phyloP scores from a whole-genome alignment of 176 grass and related monocot genomes.

The Eragrostis nindensis region DNA sequence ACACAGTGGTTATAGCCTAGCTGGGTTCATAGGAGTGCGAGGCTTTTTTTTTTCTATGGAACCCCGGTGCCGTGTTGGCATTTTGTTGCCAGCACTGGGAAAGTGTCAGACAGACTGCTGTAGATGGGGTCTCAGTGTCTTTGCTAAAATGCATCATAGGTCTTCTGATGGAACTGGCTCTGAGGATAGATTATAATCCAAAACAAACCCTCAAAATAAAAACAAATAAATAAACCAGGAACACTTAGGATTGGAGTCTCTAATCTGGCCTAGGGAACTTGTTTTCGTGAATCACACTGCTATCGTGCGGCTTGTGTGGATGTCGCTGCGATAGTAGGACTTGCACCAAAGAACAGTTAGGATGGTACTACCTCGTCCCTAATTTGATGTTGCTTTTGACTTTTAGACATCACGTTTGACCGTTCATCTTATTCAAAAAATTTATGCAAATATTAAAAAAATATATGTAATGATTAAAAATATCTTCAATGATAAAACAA shows the following conservation, averaged over 20 bases:
- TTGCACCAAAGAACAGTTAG: neutral
- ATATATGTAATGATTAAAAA: no score
- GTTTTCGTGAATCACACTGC: neutral
- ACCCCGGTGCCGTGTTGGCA: no score
- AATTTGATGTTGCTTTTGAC: no score
- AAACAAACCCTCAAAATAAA: neutral
- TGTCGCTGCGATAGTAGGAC: neutral
- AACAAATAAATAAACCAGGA: neutral
- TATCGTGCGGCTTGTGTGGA: neutral
- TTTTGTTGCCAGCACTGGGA: no score
- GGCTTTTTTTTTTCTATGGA: no score
- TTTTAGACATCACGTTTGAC: no score
- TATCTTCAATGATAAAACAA: no score
- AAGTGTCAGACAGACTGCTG: neutral
- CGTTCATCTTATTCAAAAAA: no score
- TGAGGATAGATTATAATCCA: neutral
- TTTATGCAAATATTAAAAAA: no score
- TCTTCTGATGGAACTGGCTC: neutral
- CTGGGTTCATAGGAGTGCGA: no score
- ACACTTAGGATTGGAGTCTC: neutral
- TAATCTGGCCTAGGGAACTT: neutral
- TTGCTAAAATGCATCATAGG: neutral
- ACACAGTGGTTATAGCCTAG: neutral
- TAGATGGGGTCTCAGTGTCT: neutral
- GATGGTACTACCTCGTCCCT: no score